Conservation (phyloP, 352 stramenopile species). For the Globisporangium ultimum region DNA sequence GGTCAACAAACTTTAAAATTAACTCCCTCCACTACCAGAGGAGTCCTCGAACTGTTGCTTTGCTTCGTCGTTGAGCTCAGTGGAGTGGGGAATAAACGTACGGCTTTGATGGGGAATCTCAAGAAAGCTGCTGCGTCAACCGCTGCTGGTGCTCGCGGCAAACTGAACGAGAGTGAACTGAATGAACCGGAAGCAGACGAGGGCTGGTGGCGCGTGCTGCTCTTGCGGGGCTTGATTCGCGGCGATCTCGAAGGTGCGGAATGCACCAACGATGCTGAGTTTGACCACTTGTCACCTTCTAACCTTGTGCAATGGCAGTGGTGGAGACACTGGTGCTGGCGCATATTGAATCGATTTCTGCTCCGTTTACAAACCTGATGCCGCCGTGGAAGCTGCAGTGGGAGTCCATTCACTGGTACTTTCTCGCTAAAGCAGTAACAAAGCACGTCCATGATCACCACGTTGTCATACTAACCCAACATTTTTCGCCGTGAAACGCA, state of each 20-base stretch:
- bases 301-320: conserved; percentile 15
- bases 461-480: too few species aligned
- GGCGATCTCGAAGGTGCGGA: conserved; percentile 10
- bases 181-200: conserved; percentile 9
- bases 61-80: neutral
- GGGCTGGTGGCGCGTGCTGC: conserved; percentile 16
- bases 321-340: conserved; percentile 27
- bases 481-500: neutral
- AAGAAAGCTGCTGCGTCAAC: neutral
- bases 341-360: conserved; percentile 50
- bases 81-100: neutral
- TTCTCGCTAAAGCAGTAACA: neutral
- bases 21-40: neutral
- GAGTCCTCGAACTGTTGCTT: neutral
- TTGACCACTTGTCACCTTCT: neutral
- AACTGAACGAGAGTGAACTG: neutral
- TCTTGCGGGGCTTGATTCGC: conserved; percentile 10
- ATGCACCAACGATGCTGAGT: neutral
- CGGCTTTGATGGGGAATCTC: conserved; percentile 5
- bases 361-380: conserved; percentile 52
- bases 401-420: conserved; percentile 62
- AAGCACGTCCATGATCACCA: too few species aligned
- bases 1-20: neutral
- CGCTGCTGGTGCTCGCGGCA: neutral
- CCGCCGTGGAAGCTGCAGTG: conserved; percentile 57